Evolutionary conservation across 257 asterid species (phyloP).

Genomic region (Echium plantagineum): DNA sequence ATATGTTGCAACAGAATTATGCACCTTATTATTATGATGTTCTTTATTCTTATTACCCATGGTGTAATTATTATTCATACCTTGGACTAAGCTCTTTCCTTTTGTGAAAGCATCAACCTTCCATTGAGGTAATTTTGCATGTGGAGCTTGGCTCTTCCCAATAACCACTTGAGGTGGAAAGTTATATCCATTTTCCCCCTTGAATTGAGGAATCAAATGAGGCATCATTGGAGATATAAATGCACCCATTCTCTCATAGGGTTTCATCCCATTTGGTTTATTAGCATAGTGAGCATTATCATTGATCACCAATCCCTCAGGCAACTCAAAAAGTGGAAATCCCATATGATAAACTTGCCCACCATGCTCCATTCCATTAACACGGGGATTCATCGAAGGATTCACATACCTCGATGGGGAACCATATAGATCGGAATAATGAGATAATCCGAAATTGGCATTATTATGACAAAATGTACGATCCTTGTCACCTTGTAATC

Average conservation of each 20-base stretch:
- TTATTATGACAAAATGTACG: slow-evolving; percentile 15
- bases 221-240: slow-evolving; percentile 18
- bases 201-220: slow-evolving; percentile 18
- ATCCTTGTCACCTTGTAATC: slow-evolving; percentile 17
- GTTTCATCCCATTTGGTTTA: slow-evolving; percentile 26
- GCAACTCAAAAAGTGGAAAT: slow-evolving; percentile 17
- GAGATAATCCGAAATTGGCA: slow-evolving; percentile 23
- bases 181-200: slow-evolving; percentile 18
- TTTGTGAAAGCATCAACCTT: slow-evolving; percentile 22
- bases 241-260: slow-evolving; percentile 20
- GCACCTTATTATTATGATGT: slow-evolving; percentile 14
- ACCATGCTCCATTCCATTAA: slow-evolving; percentile 15
- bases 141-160: slow-evolving; percentile 24
- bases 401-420: slow-evolving; percentile 22
- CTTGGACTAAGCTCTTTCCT: slow-evolving; percentile 43
- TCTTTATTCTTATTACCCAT: slow-evolving; percentile 26
- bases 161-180: slow-evolving; percentile 18
- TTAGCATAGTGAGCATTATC: slow-evolving; percentile 20
- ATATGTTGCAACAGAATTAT: slow-evolving; percentile 10
- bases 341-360: slow-evolving; percentile 26
- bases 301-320: slow-evolving; percentile 16
- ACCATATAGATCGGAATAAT: slow-evolving; percentile 19
- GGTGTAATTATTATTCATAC: slow-evolving; percentile 15
- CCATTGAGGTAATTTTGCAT: slow-evolving; percentile 26
- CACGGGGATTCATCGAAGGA: slow-evolving; percentile 21